Base-by-base conservation (phyloP, 768 basidiomycete genomes). In the Panaeolus papilionaceus region DNA sequence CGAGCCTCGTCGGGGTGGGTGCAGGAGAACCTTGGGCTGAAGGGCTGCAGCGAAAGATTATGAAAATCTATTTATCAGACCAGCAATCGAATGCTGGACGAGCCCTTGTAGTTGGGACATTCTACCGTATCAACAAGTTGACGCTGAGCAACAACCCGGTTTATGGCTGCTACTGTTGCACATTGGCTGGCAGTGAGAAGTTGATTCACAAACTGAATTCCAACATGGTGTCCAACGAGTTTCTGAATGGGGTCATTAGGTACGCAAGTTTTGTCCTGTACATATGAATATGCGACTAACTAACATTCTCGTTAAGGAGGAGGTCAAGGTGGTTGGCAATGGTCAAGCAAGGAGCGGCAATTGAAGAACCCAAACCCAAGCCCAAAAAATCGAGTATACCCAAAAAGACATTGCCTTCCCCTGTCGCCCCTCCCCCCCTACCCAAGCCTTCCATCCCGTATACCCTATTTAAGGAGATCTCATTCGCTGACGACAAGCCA, bases 11-110 rank as follows among this genome's bases (percentile, higher is more conserved):
- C 4, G 68, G 75, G n/a, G 66, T 74, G 3, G 66, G 71, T 20
- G 69, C 75, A 11, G 69, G 77, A 10, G 76, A 78, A 62, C 71
- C 76, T 26, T 86, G 85, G 82, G 77, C 82, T 2, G 65, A 64
- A n/a, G 79, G 80, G n/a, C 80, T 88, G n/a, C 78, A 83, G 42
- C 83, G 84, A 18, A 80, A 79, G 26, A 79, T 90, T 28, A 72
- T 89, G 65, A 87, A 84, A 68, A 81, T 92, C 51, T 74, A 77
- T 11, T 75, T 92, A 26, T 79, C 79, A n/a, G 83, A 87, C 28
- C 76, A 75, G 9, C 89, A 91, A 71, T 74, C 71, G 14, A 76
- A 78, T 45, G 78, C 76, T 54, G 81, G 81, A 11, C 77, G 78
- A 51, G 74, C 73, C 14, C 72, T 89, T 12, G 66, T 70, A 40